phyloP scores from a whole-genome alignment of 306 rosid species.

The Prunus dulcis region DNA sequence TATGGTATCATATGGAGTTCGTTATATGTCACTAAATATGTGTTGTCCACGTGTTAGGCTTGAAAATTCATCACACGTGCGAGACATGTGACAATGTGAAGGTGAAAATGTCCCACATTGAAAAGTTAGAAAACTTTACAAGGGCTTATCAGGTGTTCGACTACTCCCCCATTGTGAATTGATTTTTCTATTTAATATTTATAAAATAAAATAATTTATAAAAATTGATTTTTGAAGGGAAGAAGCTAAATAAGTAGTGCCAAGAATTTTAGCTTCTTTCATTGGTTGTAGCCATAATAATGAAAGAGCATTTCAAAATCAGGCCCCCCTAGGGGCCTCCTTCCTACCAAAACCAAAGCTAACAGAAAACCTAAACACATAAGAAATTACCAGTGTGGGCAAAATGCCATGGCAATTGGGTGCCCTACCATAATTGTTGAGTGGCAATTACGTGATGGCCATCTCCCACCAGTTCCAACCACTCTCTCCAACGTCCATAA shows the following conservation, averaged over 20 bases:
- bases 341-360: constrained; percentile 1
- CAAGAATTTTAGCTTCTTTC: no score
- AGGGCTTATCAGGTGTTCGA: no score
- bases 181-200: no score
- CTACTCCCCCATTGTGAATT: no score
- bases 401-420: constrained; percentile 11
- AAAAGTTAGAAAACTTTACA: no score
- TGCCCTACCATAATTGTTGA: constrained; percentile 32
- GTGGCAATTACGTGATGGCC: constrained; percentile 42
- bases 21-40: rapidly evolving
- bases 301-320: background rate
- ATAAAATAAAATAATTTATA: no score
- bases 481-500: constrained; percentile 26
- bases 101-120: no score
- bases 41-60: no score
- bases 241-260: no score
- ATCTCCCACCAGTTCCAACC: constrained; percentile 43
- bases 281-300: background rate
- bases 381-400: constrained; percentile 8
- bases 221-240: no score
- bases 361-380: background rate
- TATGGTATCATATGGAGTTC: background rate
- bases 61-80: no score
- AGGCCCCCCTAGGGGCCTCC: background rate
- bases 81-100: no score